A percentile compares a stretch with the other conserved stretches of the same genome.
phyloP scores from a whole-genome alignment of 805 yeast genomes.

The Maudiozyma pseudohumilis region DNA sequence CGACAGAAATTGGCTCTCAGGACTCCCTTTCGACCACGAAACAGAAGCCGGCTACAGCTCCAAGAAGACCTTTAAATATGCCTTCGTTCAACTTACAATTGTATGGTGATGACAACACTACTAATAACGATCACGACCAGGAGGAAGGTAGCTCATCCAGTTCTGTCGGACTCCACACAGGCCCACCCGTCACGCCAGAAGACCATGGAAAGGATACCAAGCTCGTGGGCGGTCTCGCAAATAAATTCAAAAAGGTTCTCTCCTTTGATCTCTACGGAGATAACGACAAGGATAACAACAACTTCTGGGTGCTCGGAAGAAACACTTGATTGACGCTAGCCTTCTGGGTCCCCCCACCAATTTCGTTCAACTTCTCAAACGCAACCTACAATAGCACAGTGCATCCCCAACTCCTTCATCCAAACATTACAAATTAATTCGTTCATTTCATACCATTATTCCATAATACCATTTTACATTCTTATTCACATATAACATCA shows the following conservation, averaged over 20 bases:
- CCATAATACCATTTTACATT: too few relatives aligned
- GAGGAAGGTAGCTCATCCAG: not conserved
- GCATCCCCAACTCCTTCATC: too few relatives aligned
- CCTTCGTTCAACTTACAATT: not conserved
- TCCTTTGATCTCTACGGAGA: slow-evolving; percentile 27
- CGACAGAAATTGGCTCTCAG: not conserved
- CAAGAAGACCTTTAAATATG: not conserved
- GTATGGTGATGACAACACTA: slow-evolving; percentile 9
- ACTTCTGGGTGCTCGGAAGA: slow-evolving; percentile 27
- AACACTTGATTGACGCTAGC: too few relatives aligned
- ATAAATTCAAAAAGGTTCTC: slow-evolving; percentile 22
- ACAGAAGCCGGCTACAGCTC: not conserved
- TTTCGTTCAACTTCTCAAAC: too few relatives aligned
- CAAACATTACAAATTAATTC: too few relatives aligned
- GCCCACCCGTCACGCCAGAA: not conserved
- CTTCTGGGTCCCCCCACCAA: too few relatives aligned
- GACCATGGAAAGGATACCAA: too few relatives aligned
- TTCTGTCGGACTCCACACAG: not conserved
- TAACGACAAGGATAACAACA: slow-evolving; percentile 15
- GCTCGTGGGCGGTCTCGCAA: slow-evolving; percentile 5
- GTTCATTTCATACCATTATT: too few relatives aligned
- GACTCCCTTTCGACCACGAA: not conserved
- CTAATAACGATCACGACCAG: slow-evolving; percentile 2
- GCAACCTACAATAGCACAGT: too few relatives aligned
- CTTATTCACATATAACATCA: too few relatives aligned